phyloP scores from a whole-genome alignment of 345 rosid species.

The Eucalyptus regnans region DNA sequence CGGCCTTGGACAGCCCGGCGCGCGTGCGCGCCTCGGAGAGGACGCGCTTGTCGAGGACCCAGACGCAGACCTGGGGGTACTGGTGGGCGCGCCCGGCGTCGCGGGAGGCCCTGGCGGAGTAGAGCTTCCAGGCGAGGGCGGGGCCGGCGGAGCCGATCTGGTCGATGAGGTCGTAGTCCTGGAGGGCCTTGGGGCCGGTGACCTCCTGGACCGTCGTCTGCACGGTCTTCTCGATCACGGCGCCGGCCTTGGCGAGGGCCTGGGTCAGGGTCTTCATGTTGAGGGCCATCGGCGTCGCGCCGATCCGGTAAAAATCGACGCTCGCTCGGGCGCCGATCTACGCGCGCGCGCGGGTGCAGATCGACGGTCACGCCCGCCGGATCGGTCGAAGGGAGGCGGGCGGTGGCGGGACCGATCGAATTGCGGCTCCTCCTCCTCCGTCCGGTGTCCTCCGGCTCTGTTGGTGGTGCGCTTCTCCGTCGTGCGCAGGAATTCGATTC shows the following conservation, averaged over 20 bases:
- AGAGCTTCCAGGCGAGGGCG: slow-evolving; percentile 89
- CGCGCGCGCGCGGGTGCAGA: not conserved
- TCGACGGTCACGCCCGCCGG: not conserved
- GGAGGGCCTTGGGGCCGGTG: slow-evolving; percentile 82
- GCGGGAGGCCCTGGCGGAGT: slow-evolving; percentile 64
- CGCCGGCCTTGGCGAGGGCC: slow-evolving; percentile 95
- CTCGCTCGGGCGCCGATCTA: not conserved
- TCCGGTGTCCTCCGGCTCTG: not conserved
- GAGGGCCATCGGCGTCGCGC: slow-evolving; percentile 41
- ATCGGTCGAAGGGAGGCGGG: not conserved
- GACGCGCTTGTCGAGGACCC: slow-evolving; percentile 85
- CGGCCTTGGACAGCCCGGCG: slow-evolving; percentile 72
- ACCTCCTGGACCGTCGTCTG: slow-evolving; percentile 98
- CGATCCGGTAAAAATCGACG: not conserved
- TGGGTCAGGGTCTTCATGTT: slow-evolving; percentile 89
- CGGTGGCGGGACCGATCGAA: not conserved
- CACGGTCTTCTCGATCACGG: slow-evolving; percentile 92
- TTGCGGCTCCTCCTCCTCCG: not conserved
- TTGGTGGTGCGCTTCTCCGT: not conserved
- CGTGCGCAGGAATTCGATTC: not conserved
- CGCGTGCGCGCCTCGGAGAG: slow-evolving; percentile 71
- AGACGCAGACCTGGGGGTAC: slow-evolving; percentile 88
- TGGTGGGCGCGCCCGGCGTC: slow-evolving; percentile 67
- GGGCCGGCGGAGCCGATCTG: slow-evolving; percentile 99
- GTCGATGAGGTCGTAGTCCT: slow-evolving; percentile 85